Evolutionary conservation across 164 flowering plant species (phyloP), one percentile per base, ranked within the genome.

Genomic region (Chimonanthus praecox): DNA sequence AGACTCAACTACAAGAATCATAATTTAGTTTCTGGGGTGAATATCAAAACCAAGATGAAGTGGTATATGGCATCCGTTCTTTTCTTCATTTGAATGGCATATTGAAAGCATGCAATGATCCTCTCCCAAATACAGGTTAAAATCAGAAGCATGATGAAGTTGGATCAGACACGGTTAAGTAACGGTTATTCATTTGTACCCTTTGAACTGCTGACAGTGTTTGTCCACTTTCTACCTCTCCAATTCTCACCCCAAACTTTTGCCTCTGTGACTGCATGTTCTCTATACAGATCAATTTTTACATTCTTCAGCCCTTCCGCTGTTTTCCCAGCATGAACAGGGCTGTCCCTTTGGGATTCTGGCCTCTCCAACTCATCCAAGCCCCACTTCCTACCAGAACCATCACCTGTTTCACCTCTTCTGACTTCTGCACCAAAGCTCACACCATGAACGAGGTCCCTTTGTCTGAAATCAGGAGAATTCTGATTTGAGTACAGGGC

Each of bases 391-490:
- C 76, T 68, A 16, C 76, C 76, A 20, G 76, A 74, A 64, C 76
- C 76, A 58, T 67, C 58, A 16, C 76, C 76, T n/a, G 67, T 7
- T 74, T 74, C 76, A 1, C 71, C 76, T 54, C 60, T 58, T 18
- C 72, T 72, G 46, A 68, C 67, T 47, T 74, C 76, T 68, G 76
- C 71, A 61, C 85, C 92, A 49, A 74, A 65, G 72, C 81, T 81
- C 71, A 82, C 64, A 18, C 85, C 89, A 70, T 83, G 80, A 18
- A 16, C 72, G 51, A 71, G 81, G 58, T 86, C 87, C 80, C 84
- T 83, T 75, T 69, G 87, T 73, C 93, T 80, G 72, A 74, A 80
- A 80, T 90, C 89, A 45, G 92, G 98, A 58, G 97, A 91, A 70
- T 85, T 86, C 79, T 71, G 87, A 4, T 84, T 76, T 46, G 93